Conservation (phyloP, 140 eudicot species). For the Senecio squalidus region DNA sequence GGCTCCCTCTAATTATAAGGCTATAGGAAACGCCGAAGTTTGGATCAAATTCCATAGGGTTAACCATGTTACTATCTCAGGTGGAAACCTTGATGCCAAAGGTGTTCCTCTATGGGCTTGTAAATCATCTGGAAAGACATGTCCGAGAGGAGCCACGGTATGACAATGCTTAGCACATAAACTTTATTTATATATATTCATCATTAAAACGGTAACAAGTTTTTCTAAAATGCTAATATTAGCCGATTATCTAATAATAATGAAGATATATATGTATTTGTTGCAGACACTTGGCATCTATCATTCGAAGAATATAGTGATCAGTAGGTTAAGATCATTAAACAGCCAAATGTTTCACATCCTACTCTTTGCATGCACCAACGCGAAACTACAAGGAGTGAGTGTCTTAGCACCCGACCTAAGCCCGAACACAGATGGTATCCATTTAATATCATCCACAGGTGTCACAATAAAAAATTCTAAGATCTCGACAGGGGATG, state of each 20-base stretch:
- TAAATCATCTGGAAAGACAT: constrained; percentile 25
- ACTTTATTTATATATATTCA: no score
- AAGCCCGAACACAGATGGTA: constrained; percentile 38
- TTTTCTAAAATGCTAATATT: no score
- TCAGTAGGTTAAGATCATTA: constrained; percentile 19
- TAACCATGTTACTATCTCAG: constrained; percentile 30
- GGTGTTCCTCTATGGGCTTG: constrained; percentile 34
- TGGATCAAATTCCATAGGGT: constrained; percentile 35
- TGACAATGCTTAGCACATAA: no score
- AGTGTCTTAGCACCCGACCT: constrained; percentile 15
- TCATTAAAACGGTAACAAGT: no score
- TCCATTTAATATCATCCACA: constrained; percentile 18
- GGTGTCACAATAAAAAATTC: constrained; percentile 26
- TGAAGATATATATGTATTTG: neutral
- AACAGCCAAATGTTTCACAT: constrained; percentile 43
- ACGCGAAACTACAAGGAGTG: constrained; percentile 25
- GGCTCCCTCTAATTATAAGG: constrained; percentile 32
- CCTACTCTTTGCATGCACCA: constrained; percentile 22
- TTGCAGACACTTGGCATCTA: constrained; percentile 29
- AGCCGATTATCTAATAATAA: no score
- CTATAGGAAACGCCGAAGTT: constrained; percentile 18
- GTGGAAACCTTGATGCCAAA: constrained; percentile 35
- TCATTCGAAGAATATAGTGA: constrained; percentile 27
- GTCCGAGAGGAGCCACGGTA: constrained; percentile 40
- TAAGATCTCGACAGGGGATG: constrained; percentile 34